Percentiles rank a stretch among this genome's conserved stretches.
Conservation (phyloP, 345 rosid species). For the Barbarea vulgaris region DNA sequence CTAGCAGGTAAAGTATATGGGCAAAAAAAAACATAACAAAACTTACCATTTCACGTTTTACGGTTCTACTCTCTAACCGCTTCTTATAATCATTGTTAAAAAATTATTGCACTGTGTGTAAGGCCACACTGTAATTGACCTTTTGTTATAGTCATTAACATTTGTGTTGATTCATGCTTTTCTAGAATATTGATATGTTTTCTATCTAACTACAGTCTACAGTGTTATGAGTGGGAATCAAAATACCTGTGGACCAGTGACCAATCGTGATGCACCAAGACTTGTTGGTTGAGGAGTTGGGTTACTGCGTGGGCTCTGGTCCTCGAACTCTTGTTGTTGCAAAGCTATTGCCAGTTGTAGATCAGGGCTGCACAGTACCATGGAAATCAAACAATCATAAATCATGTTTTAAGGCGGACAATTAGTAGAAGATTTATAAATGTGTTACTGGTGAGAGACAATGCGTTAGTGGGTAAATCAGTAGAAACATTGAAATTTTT, state of each 20-base stretch:
- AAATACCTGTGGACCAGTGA: conserved; percentile 87
- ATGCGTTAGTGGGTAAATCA: neutral
- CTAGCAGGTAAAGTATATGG: neutral
- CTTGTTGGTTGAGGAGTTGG: conserved; percentile 60
- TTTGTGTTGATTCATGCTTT: neutral
- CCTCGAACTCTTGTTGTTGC: conserved; percentile 96
- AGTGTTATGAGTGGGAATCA: neutral
- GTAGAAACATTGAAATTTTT: neutral
- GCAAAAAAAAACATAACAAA: neutral
- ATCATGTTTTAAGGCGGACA: neutral
- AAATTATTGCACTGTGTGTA: neutral
- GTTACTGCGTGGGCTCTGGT: conserved; percentile 63
- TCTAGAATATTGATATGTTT: neutral
- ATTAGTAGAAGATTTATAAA: neutral
- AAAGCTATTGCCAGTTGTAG: conserved; percentile 94
- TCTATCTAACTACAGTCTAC: neutral
- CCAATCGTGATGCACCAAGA: conserved; percentile 58
- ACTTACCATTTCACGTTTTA: neutral
- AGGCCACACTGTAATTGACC: neutral
- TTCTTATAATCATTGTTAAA: neutral
- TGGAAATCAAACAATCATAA: conserved; percentile 1
- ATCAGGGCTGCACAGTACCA: conserved; percentile 70
- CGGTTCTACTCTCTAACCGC: neutral
- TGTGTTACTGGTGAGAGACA: neutral
- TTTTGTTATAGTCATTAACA: neutral